Evolutionary conservation across 768 basidiomycete genomes (phyloP), one percentile per base, ranked within the genome.

Genomic region (Gloeopeniophorella convolvens): DNA sequence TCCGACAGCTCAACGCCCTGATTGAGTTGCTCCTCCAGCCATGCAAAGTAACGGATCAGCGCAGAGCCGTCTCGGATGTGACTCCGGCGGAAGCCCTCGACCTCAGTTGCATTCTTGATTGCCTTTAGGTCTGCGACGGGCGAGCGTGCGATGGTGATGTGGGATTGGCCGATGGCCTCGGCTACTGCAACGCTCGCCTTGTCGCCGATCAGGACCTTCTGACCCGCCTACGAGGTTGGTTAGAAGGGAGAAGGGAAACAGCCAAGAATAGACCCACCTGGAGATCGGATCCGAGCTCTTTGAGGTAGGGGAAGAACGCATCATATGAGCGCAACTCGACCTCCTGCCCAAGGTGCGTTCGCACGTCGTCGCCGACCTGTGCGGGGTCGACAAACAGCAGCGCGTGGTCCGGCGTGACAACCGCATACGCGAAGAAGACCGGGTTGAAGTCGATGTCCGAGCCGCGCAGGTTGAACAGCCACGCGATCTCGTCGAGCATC

Each of bases 401-500:
- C 8, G 80, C 80, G 4, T 43, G 68, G 54, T 73, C 70, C 32
- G 51, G 66, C 9, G 80, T 85, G 31, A 98, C 71, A 27, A 92
- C 75, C 2, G 92, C 88, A 63, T 94, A 96, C 0, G 90, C 80
- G 62, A 96, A 97, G 73, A 96, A 95, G 15, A 96, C 90, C 3
- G 84, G 84, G 54, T 96, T 98, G 68, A 77, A 97, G 28, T 83
- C 82, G 60, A 98, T 94, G 63, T 97, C 95, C 2, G 82, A 78
- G 1, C 93, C 94, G 54, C 95, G 83, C 27, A 99, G 72, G 65
- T 97, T 94, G 70, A 91, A 89, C 32, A 93, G 63, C 92, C 92
- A 98, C 0, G 91, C 92, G 42, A 95, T 81, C 64, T 98, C 95
- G 65, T 98, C 95, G 18, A 98, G 77, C 75, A 85, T 82, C n/a